Evolutionary conservation across 2,329 filamentous ascomycete genomes (phyloP), one percentile per base, ranked within the genome.

Genomic region (Aspergillus melleus): DNA sequence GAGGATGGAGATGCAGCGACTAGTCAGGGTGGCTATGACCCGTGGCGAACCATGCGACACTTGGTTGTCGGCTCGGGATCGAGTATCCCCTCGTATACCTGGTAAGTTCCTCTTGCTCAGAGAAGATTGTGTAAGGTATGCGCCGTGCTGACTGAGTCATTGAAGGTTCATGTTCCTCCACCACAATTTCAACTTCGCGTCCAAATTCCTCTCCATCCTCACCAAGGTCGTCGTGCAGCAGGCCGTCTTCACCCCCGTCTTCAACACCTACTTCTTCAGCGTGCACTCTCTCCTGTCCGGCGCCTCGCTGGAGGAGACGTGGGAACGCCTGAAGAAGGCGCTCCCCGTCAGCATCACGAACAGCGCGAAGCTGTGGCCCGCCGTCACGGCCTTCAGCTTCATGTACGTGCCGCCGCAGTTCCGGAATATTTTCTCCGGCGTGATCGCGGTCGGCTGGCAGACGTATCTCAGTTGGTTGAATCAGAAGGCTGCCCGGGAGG

Each of bases 361-460:
- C 74, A 90, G 88, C 61, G 87, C 88, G 74, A 96, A 96, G 78
- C 76, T 97, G 24, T 97, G 93, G 93, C 94, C 93, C 0, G 86
- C 87, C 0, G 89, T 96, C 16, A 96, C 90, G 14, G 92, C 92
- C 0, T 88, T 97, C 72, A 93, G 84, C 74, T 96, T 97, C 70
- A 87, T 89, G n/a, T 95, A 91, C 69, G 80, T 97, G 4, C 86
- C 88, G 26, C 81, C 92, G 52, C 87, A 94, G 70, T 94, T 91
- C 75, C 82, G 93, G 54, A 90, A 87, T 67, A 83, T 96, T 16
- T 95, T 96, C 67, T 86, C 89, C 0, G 91, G 90, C 1, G 78
- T 89, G 6, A 84, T 96, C 64, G 91, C 91, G 1, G 89, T 96
- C 54, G 90, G 90, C 0, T 97, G 93, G 93, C 93, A 96, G 83